Conservation (phyloP, 2,329 filamentous ascomycete genomes). For the Fusarium torreyae region DNA sequence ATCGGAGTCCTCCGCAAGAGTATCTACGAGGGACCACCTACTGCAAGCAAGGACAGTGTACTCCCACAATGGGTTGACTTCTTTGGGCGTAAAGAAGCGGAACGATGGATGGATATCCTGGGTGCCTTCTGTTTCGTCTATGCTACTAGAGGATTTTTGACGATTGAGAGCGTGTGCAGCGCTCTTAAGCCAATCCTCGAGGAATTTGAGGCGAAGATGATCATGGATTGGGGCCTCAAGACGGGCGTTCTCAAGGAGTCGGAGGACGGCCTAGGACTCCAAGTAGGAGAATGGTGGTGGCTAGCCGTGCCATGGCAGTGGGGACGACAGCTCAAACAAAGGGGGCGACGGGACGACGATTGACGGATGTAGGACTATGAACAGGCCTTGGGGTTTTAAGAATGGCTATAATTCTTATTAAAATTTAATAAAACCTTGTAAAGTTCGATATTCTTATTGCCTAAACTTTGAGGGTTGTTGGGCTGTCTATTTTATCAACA, state of each 20-base stretch:
- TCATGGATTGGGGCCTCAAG: slow-evolving; percentile 71
- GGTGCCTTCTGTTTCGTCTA: slow-evolving; percentile 74
- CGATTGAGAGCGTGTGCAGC: slow-evolving; percentile 66
- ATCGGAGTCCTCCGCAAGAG: slow-evolving; percentile 60
- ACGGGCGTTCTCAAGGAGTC: slow-evolving; percentile 66
- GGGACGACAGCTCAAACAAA: slow-evolving; percentile 20
- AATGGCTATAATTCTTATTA: too few relatives aligned
- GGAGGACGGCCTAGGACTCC: slow-evolving; percentile 59
- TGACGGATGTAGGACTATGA: not conserved
- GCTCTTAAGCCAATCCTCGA: slow-evolving; percentile 73
- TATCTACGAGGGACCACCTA: slow-evolving; percentile 59
- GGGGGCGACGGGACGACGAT: slow-evolving; percentile 19
- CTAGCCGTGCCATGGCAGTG: slow-evolving; percentile 61
- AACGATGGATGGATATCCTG: slow-evolving; percentile 76
- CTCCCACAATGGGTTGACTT: slow-evolving; percentile 83
- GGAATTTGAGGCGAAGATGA: slow-evolving; percentile 72
- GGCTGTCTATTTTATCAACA: too few relatives aligned
- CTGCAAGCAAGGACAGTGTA: slow-evolving; percentile 60
- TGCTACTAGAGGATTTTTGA: slow-evolving; percentile 73
- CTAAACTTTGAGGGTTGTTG: too few relatives aligned
- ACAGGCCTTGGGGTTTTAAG: too few relatives aligned
- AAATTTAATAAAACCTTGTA: too few relatives aligned
- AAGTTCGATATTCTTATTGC: too few relatives aligned
- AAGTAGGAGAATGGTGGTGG: slow-evolving; percentile 78
- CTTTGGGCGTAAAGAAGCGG: slow-evolving; percentile 70